Base-by-base conservation (phyloP, 768 basidiomycete species). In the Mycena epipterygia region DNA sequence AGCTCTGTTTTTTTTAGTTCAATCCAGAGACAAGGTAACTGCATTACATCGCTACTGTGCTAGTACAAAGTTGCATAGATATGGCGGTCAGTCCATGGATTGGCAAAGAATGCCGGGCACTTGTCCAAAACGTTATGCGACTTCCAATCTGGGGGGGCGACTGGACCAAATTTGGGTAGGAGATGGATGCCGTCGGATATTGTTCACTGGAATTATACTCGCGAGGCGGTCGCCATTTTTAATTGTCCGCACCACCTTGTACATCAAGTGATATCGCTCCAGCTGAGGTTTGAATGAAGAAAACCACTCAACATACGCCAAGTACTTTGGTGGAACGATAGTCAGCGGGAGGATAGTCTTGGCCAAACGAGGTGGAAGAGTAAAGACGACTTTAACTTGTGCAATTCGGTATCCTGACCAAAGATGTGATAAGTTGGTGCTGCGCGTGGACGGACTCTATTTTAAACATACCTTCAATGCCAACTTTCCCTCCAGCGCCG, bases 231-330 rank as follows among this genome's bases (percentile, higher is more conserved):
- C 27, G 13, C 73, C 74, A 61, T 71, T 52, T 1, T 42, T 11
- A 39, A 62, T 29, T 23, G 41, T 41, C 7, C 62, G 70, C 12
- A 30, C 58, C 9, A 77, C 56, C 44, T 71, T 75, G 55, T 78
- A 74, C 63, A 78, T 61, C 46, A 57, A 56, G 44, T 77, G 73
- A 30, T 75, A 21, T 17, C 56, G 48, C 9, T 77, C 74, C 19
- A 29, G n/a, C n/a, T n/a, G 35, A 48, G 46, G 21, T 23, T 62
- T 30, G 55, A 78, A 76, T 7, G 71, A 42, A 2, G 71, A 69
- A 55, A 72, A 79, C 77, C 78, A 78, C 58, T 79, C 74, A 8
- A 80, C 70, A 60, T 79, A 80, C 7, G 78, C 78, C 13, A 80
- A 71, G 51, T 75, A 71, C 16, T 65, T 16, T 9, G 60, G 64